Evolutionary conservation across 352 stramenopile species (phyloP), one percentile per base, ranked within the genome.

Genomic region (Phytophthora quininea): DNA sequence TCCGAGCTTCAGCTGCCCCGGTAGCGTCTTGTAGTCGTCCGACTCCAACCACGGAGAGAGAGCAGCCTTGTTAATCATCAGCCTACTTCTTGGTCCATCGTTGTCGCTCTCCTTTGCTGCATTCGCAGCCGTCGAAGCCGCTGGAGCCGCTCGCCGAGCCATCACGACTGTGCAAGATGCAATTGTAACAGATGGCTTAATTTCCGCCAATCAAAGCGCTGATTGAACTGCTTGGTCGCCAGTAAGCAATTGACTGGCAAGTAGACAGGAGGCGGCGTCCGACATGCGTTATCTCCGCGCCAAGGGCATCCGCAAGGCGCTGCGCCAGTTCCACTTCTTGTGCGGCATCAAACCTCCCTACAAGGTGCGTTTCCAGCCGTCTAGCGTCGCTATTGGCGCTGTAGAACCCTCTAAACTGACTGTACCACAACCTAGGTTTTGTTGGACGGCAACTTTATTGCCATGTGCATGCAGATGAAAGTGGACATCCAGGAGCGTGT

Each of bases 401-500:
- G 11, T 9, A 7, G 4, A 30, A 27, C 35, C 15, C 12, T n/a
- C 19, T 27, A 4, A 31, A 12, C 31, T 46, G 8, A 52, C 37
- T 14, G 19, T 24, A 29, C 37, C 58, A 6, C 10, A 1, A 42
- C 4, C 15, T 54, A 37, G 29, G n/a, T 11, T 30, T 53, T 53
- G 32, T 72, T 96, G 51, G 88, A 96, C 64, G 85, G 85, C 57
- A 96, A 96, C 80, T 96, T 96, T 62, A 79, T 96, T 40, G 88
- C 84, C 54, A 93, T 96, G 85, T 94, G 86, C 67, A 59, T 90
- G 49, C 84, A 96, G 73, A 95, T 95, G 86, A 93, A 96, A 60
- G 83, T 96, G 31, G 83, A 93, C 68, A 66, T 95, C 30, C 79
- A 73, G 24, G 85, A 90, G 69, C 86, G 88, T 45, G 52, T 96